Base-by-base conservation (phyloP, 1,284 basidiomycete genomes). In the Pulveroboletus sp. region DNA sequence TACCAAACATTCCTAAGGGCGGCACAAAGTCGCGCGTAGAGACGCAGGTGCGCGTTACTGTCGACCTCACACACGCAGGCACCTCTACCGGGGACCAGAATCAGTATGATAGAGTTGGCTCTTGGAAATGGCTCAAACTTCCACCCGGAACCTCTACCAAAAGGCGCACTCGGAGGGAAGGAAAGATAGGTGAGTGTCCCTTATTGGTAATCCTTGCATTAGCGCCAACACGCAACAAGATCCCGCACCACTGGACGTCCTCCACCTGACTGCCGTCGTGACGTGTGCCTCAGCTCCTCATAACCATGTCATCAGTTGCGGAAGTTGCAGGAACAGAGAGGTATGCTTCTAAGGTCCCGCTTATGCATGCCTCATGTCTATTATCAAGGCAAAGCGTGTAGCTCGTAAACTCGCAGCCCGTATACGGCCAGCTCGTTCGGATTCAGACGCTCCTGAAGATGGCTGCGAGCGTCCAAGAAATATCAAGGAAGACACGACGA, bases 21-120 rank as follows among this genome's bases (percentile, higher is more conserved):
- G 94, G 94, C 26, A 90, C 94, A n/a, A 96, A 96, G 75, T 94
- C 92, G 49, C 85, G 94, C 25, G 94, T 97, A 24, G 95, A 97
- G 73, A 97, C 94, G 1, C 94, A 95, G 77, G 86, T 95, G 50
- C 85, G 92, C 67, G 82, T 94, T 38, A 85, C 86, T 12, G 78
- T 94, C 48, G 87, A 91, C 66, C 78, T 94, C 48, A 87, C 89
- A 17, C 83, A 86, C 62, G 77, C 83, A 18, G 85, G 79, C 64
- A 80, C 85, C 7, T 82, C 86, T 5, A 78, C 81, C 2, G 73
- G 68, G 12, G 84, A 89, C 58, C 79, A 83, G 9, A 72, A 74
- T 63, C 84, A 82, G 62, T 90, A 91, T 63, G 84, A 89, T 66
- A 80, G 84, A 44, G 82, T 94, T 26, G 91, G 89, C 22, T 87